Percentiles rank a stretch among this genome's conserved stretches.
Evolutionary conservation across 306 rosid species (phyloP).

Genomic region (Inga laurina): DNA sequence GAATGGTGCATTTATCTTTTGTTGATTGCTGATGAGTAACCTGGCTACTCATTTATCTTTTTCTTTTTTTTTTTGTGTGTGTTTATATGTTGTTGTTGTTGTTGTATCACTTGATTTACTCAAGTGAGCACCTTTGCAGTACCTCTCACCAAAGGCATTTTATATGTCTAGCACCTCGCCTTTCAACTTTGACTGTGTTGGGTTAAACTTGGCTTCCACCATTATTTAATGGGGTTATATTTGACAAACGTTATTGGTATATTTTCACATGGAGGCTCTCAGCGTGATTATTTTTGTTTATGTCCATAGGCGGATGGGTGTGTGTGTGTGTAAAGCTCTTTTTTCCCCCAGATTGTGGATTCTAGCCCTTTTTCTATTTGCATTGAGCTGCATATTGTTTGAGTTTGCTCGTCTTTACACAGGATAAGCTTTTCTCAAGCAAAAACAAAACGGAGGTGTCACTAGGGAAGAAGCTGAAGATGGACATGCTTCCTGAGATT

Average conservation of each 20-base stretch:
- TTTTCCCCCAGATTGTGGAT: not conserved
- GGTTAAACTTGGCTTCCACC: constrained; percentile 2
- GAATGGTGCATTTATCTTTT: not conserved
- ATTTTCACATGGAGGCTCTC: not conserved
- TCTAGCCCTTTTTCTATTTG: not conserved
- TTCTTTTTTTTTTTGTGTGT: not conserved
- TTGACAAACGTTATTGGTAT: not conserved
- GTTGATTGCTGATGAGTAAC: not conserved
- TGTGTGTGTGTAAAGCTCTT: not conserved
- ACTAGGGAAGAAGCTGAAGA: constrained; percentile 82
- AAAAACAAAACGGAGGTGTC: constrained; percentile 78
- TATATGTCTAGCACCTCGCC: not conserved
- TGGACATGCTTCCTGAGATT: constrained; percentile 92
- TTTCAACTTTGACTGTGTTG: not conserved
- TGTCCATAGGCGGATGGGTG: not conserved
- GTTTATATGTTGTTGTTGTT: not conserved
- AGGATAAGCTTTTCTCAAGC: constrained; percentile 92
- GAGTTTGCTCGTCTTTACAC: constrained; percentile 37
- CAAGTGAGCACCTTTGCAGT: not conserved
- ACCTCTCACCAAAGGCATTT: not conserved
- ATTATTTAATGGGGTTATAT: constrained; percentile 16
- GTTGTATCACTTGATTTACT: not conserved
- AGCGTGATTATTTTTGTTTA: not conserved
- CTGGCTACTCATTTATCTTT: not conserved
- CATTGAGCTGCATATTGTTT: constrained; percentile 34